These are phyloP conservation scores for Gnomoniopsis smithogilvyi DNA, from an alignment of 2,329 filamentous ascomycete genomes.

Conservation along the genomic window DNA sequence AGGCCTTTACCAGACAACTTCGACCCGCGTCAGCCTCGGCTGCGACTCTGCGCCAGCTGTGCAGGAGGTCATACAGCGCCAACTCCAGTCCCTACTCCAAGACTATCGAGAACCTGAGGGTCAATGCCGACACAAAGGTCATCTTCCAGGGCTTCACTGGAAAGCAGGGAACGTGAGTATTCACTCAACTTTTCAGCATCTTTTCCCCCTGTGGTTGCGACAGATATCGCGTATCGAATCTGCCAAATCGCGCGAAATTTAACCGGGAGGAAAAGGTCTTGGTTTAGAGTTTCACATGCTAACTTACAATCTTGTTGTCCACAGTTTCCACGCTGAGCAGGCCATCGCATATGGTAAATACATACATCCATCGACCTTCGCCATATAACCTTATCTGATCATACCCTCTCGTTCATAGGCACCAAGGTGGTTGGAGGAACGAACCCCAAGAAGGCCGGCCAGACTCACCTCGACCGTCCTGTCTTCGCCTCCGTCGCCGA, in stretches of 20 bases:
- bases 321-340: conserved; percentile 93
- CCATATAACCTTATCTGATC: conserved; percentile 8
- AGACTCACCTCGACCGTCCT: conserved; percentile 82
- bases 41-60: conserved; percentile 63
- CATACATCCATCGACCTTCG: background rate
- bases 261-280: background rate
- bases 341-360: conserved; percentile 92
- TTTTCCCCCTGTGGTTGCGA: background rate
- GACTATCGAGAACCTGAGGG: conserved; percentile 83
- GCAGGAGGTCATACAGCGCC: conserved; percentile 73
- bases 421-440: conserved; percentile 98
- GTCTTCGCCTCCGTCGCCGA: conserved; percentile 90
- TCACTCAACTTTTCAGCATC: conserved; percentile 7
- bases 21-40: conserved; percentile 66
- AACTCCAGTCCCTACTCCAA: conserved; percentile 65
- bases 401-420: conserved; percentile 46
- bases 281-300: conserved; percentile 7
- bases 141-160: conserved; percentile 97
- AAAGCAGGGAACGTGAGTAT: conserved; percentile 88
- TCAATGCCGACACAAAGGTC: conserved; percentile 91
- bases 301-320: conserved; percentile 29
- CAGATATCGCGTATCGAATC: background rate
- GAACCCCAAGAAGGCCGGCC: conserved; percentile 97
- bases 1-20: conserved; percentile 73
- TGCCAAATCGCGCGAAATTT: background rate